A percentile compares a stretch with the other conserved stretches of the same genome.
These are phyloP conservation scores for Cordyceps farinosa DNA, from an alignment of 2,329 filamentous ascomycete species.

Conservation along the genomic window DNA sequence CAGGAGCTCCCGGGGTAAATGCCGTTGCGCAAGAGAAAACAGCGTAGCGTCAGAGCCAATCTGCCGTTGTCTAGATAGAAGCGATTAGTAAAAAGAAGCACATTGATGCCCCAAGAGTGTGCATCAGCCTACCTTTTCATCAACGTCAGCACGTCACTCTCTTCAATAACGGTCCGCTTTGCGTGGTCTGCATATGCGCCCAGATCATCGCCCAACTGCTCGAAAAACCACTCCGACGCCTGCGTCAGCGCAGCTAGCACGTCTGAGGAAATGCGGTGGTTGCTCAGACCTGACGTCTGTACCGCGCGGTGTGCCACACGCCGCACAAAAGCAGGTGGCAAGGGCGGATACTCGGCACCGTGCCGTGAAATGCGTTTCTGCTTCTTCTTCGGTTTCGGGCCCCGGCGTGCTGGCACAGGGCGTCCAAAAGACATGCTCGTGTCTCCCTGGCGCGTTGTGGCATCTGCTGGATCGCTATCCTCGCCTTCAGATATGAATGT, in stretches of 20 bases:
- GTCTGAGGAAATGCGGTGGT: constrained; percentile 68
- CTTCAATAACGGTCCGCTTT: constrained; percentile 79
- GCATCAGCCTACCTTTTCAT: constrained; percentile 70
- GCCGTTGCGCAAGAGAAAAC: constrained; percentile 79
- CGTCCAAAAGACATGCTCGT: constrained; percentile 11
- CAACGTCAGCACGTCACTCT: constrained; percentile 75
- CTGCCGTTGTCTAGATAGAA: constrained; percentile 65
- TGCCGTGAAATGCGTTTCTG: constrained; percentile 59
- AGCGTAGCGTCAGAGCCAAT: constrained; percentile 67
- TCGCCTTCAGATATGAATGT: constrained; percentile 13
- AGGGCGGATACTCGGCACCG: constrained; percentile 70
- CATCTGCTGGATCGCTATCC: constrained; percentile 16
- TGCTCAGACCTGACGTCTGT: constrained; percentile 61
- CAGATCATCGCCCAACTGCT: constrained; percentile 78
- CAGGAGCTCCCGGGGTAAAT: constrained; percentile 77
- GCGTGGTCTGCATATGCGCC: constrained; percentile 77
- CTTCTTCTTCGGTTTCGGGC: constrained; percentile 29
- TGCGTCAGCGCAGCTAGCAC: constrained; percentile 71
- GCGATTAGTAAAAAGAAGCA: constrained; percentile 12
- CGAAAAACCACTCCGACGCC: constrained; percentile 88
- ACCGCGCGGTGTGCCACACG: constrained; percentile 68
- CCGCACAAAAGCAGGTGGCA: constrained; percentile 73
- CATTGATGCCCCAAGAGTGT: neutral
- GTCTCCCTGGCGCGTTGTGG: constrained; percentile 1
- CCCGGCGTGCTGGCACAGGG: constrained; percentile 12